Percentiles rank a stretch among this genome's conserved stretches.
Evolutionary conservation across 352 stramenopile species (phyloP).

Genomic region (Saprolegnia diclina): DNA sequence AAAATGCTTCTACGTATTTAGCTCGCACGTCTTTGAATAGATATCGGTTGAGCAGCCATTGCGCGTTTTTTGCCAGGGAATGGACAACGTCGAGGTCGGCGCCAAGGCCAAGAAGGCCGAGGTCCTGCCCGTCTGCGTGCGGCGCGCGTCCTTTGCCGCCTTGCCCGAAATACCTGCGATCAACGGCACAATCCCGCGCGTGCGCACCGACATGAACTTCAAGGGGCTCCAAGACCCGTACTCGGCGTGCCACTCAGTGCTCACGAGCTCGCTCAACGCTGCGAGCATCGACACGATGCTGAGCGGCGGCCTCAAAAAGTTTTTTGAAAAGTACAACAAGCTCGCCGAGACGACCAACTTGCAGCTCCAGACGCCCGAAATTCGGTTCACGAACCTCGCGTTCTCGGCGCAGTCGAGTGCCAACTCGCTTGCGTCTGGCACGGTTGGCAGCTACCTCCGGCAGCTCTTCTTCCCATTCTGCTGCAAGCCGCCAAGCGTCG

Average conservation of each 20-base stretch:
- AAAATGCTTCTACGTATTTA: too few relatives aligned
- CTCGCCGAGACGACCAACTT: constrained; percentile 11
- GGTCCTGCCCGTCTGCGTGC: neutral
- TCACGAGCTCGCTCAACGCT: constrained; percentile 49
- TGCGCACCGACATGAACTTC: constrained; percentile 70
- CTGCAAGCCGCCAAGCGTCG: constrained; percentile 32
- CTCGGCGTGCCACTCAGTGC: constrained; percentile 37
- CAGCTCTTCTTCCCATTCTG: constrained; percentile 34
- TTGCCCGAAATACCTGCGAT: constrained; percentile 26
- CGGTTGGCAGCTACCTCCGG: constrained; percentile 14
- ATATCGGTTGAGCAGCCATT: too few relatives aligned
- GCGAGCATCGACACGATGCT: constrained; percentile 36
- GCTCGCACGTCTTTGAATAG: too few relatives aligned
- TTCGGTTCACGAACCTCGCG: constrained; percentile 25
- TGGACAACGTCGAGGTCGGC: neutral
- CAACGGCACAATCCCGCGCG: constrained; percentile 41
- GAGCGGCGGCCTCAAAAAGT: constrained; percentile 24
- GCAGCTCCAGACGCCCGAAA: constrained; percentile 27
- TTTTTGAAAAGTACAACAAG: constrained; percentile 30
- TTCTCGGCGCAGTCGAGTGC: constrained; percentile 21
- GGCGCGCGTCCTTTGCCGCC: neutral
- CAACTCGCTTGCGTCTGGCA: neutral
- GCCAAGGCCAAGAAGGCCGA: neutral
- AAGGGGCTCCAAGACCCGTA: constrained; percentile 69
- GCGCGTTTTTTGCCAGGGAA: too few relatives aligned